Base-by-base conservation (phyloP, 2,329 filamentous ascomycete species). In the Xylariaceae sp. region DNA sequence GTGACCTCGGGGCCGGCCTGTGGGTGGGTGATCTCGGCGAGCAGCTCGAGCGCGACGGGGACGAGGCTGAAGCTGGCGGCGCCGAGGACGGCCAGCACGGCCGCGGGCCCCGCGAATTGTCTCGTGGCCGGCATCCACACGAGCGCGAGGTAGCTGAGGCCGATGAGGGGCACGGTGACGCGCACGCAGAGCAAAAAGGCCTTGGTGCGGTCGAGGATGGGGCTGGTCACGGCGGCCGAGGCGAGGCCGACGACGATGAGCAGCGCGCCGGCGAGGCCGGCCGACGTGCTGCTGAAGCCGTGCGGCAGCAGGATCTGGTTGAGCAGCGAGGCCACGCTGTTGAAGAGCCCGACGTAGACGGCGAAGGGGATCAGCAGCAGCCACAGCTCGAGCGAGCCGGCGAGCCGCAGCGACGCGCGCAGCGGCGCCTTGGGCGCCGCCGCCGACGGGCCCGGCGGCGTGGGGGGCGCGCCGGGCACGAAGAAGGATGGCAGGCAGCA, bases 271-370 rank as follows among this genome's bases (percentile, higher is more conserved):
- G 81, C 87, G 50, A 96, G 89, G 21, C 92, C 92, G 15, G 90
- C 85, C 36, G 94, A 72, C 44, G 82, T 81, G 56, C 94, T 83
- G 38, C 66, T 73, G 70, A 87, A 94, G 50, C 77, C 83, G 61
- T 95, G 90, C 0, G 92, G 92, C 24, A 75, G 67, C 43, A 96
- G 74, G 55, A 96, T 85, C 55, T 95, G 90, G 64, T 90, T 94
- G 8, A 96, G 70, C 1, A 96, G 75, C 2, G 83, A 83, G 31
- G 88, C 93, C 45, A 89, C 68, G 46, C 83, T 83, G 69, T 96
- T 96, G 77, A 98, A 98, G 64, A 92, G 81, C 49, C 83, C 88
- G 40, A 94, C 85, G 58, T 88, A 94, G 49, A 89, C 61, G 44
- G 75, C 64, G 61, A 90, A 96, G n/a, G 89, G 81, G 39, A 89